Conservation (phyloP, 225 moss, liverwort and hornwort species). For the Marchantia polymorpha region DNA sequence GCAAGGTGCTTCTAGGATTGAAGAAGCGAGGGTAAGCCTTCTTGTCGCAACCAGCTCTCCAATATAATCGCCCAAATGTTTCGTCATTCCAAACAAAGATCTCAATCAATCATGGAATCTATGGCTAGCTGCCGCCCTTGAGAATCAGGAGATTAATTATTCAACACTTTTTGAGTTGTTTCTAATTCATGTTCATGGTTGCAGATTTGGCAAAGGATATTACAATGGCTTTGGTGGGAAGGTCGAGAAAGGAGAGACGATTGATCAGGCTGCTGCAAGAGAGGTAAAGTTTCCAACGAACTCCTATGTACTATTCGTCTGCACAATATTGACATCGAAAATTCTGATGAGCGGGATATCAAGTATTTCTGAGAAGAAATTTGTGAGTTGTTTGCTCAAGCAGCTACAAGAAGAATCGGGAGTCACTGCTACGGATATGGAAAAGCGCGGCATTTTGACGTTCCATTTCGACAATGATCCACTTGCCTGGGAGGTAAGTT, state of each 20-base stretch:
- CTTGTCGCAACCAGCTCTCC: neutral
- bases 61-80: too few species aligned
- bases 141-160: neutral
- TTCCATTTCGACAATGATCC: slow-evolving; percentile 89
- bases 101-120: neutral
- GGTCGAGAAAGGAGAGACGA: slow-evolving; percentile 72
- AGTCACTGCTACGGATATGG: slow-evolving; percentile 54
- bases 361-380: neutral
- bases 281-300: slow-evolving; percentile 37
- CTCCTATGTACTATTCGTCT: neutral
- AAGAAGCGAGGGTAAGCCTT: slow-evolving; percentile 68
- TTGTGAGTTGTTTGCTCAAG: neutral
- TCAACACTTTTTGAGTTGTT: neutral
- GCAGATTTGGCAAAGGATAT: slow-evolving; percentile 72
- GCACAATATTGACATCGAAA: neutral
- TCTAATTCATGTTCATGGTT: neutral
- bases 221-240: slow-evolving; percentile 92
- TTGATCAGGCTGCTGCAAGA: slow-evolving; percentile 68
- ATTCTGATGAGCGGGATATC: neutral
- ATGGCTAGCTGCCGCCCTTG: neutral
- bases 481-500: slow-evolving; percentile 69
- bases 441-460: slow-evolving; percentile 65
- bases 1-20: slow-evolving; percentile 70
- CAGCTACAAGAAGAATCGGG: slow-evolving; percentile 77
- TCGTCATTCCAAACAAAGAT: too few species aligned